A percentile compares a stretch with the other conserved stretches of the same genome.
These are phyloP conservation scores for Truncatella angustata DNA, from an alignment of 2,329 filamentous ascomycete species.

Conservation along the genomic window DNA sequence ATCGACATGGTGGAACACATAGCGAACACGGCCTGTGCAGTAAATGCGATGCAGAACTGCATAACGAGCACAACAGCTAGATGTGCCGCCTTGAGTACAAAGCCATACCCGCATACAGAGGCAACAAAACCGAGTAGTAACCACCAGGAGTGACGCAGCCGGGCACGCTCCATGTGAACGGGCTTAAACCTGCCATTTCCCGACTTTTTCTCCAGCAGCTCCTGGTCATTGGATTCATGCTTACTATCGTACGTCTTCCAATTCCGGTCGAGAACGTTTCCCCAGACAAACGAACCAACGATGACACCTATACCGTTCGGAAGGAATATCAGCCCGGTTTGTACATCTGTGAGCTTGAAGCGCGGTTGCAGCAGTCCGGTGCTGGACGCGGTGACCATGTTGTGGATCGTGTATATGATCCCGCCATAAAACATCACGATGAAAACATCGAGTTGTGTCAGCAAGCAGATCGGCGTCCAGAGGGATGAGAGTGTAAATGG, in stretches of 20 bases:
- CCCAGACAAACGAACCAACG: background rate
- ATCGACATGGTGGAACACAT: conserved; percentile 30
- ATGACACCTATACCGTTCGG: background rate
- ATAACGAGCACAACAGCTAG: conserved; percentile 28
- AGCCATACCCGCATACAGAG: conserved; percentile 33
- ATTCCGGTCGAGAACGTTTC: background rate
- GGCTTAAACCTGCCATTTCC: conserved; percentile 32
- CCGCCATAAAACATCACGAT: conserved; percentile 40
- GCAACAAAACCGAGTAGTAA: conserved; percentile 34
- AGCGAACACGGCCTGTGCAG: conserved; percentile 31
- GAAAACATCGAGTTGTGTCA: conserved; percentile 45
- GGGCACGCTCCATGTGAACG: conserved; percentile 37
- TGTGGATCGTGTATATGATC: conserved; percentile 45
- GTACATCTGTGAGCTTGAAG: conserved; percentile 31
- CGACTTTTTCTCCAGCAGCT: background rate
- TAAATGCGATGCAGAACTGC: conserved; percentile 32
- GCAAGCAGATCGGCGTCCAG: conserved; percentile 36
- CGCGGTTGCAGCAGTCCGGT: conserved; percentile 35
- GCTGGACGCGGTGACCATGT: conserved; percentile 45
- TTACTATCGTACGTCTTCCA: background rate
- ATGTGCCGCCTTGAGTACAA: conserved; percentile 19
- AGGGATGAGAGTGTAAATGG: conserved; percentile 27
- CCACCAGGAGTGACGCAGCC: conserved; percentile 33
- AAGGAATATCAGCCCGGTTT: background rate
- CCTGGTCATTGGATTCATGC: background rate